Conservation (phyloP, 2,329 filamentous ascomycete genomes). For the Aspergillus intermedius region DNA sequence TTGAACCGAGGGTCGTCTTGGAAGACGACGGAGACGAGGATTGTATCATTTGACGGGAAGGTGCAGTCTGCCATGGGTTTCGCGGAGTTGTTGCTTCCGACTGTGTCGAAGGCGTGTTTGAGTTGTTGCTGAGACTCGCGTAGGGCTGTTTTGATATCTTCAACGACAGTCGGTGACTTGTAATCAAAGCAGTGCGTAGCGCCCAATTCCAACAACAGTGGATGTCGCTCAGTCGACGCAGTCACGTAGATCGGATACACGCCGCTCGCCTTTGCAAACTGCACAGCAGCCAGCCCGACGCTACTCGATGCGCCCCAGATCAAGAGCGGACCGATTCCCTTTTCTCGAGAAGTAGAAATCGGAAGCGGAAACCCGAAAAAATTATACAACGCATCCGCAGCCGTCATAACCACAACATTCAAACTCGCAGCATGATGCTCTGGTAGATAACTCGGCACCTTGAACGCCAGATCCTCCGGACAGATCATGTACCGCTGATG, state of each 20-base stretch:
- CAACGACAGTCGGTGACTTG: slow-evolving; percentile 2
- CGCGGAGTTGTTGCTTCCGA: neutral
- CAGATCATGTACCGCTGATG: slow-evolving; percentile 1
- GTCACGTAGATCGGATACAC: slow-evolving; percentile 20
- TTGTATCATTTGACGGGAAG: neutral
- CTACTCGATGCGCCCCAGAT: slow-evolving; percentile 4
- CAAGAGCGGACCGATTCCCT: neutral
- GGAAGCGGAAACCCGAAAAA: neutral
- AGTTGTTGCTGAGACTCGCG: neutral
- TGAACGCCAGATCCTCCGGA: slow-evolving; percentile 2
- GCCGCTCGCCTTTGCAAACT: slow-evolving; percentile 2
- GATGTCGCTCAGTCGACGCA: slow-evolving; percentile 16
- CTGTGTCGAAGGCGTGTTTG: neutral
- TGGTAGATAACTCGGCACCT: neutral
- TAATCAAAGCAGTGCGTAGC: slow-evolving; percentile 6
- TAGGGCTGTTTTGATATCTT: neutral
- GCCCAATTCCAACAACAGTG: slow-evolving; percentile 3
- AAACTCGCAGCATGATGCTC: neutral
- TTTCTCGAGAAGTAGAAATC: too few species aligned
- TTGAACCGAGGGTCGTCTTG: neutral
- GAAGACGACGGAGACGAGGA: neutral
- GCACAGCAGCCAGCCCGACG: slow-evolving; percentile 1
- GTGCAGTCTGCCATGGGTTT: neutral
- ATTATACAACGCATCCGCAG: neutral
- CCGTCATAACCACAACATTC: neutral